Evolutionary conservation across 2,329 filamentous ascomycete species (phyloP).

Genomic region (Trichoderma gracile): DNA sequence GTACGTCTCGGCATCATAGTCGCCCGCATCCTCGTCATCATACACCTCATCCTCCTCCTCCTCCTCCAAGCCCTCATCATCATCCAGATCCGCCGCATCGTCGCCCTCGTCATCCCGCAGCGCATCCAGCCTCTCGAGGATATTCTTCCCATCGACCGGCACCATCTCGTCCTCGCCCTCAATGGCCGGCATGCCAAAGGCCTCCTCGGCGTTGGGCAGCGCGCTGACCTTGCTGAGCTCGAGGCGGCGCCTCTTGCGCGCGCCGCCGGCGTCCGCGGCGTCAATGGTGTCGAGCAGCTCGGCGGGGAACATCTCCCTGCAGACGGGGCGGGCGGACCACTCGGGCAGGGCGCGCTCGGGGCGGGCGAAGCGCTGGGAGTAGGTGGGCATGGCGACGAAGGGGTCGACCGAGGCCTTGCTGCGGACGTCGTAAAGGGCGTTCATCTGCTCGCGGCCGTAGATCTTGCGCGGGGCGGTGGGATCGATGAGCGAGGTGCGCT

Average conservation of each 20-base stretch:
- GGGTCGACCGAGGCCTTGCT: constrained; percentile 59
- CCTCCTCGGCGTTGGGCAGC: constrained; percentile 53
- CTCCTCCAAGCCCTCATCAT: constrained; percentile 50
- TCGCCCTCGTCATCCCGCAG: constrained; percentile 54
- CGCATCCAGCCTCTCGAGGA: constrained; percentile 48
- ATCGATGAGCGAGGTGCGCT: constrained; percentile 46
- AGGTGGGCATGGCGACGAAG: constrained; percentile 60
- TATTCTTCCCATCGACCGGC: constrained; percentile 39
- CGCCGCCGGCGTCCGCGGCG: constrained; percentile 37
- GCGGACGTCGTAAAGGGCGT: constrained; percentile 56
- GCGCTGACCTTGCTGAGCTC: constrained; percentile 51
- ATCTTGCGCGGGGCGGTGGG: constrained; percentile 43
- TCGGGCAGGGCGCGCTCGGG: constrained; percentile 57
- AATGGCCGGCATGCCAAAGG: constrained; percentile 44
- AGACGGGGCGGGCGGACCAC: constrained; percentile 52
- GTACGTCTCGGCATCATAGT: constrained; percentile 62
- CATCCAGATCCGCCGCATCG: constrained; percentile 51
- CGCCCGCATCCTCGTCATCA: constrained; percentile 61
- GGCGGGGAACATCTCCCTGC: constrained; percentile 55
- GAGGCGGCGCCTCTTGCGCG: constrained; percentile 47
- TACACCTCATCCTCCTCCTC: constrained; percentile 53
- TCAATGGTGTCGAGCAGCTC: constrained; percentile 59
- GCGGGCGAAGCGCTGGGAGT: constrained; percentile 56
- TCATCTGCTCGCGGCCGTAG: constrained; percentile 61
- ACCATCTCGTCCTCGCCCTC: constrained; percentile 36